These are phyloP conservation scores for Picochlorum sp. DNA, from an alignment of 139 green algal species.

Conservation along the genomic window DNA sequence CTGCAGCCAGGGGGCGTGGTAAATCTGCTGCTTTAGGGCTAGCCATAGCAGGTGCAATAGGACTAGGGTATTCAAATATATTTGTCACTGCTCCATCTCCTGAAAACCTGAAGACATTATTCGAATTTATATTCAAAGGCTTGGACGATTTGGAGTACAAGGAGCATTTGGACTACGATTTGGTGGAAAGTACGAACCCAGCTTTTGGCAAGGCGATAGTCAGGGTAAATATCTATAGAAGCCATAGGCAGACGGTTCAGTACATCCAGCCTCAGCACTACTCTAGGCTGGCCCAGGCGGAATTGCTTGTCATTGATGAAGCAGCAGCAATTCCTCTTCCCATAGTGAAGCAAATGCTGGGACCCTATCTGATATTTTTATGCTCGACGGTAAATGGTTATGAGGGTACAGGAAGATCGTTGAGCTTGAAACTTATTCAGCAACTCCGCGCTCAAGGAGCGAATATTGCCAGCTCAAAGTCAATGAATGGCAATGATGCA, in stretches of 20 bases:
- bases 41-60: slow-evolving; percentile 72
- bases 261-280: slow-evolving; percentile 93
- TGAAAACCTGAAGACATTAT: slow-evolving; percentile 95
- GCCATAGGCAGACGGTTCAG: slow-evolving; percentile 78
- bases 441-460: slow-evolving; percentile 72
- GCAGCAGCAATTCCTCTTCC: slow-evolving; percentile 92
- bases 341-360: slow-evolving; percentile 83
- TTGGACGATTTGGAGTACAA: slow-evolving; percentile 81
- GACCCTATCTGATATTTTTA: slow-evolving; percentile 96
- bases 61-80: slow-evolving; percentile 93
- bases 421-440: slow-evolving; percentile 93
- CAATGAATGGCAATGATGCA: slow-evolving; percentile 1
- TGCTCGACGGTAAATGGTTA: slow-evolving; percentile 88
- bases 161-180: slow-evolving; percentile 72
- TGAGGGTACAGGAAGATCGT: slow-evolving; percentile 87
- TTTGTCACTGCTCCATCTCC: slow-evolving; percentile 94
- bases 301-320: slow-evolving; percentile 98
- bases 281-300: slow-evolving; percentile 69
- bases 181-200: slow-evolving; percentile 89
- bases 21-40: slow-evolving; percentile 89
- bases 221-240: slow-evolving; percentile 83
- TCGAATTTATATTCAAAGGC: slow-evolving; percentile 94
- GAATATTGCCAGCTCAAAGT: slow-evolving; percentile 22
- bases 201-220: slow-evolving; percentile 80
- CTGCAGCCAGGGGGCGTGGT: slow-evolving; percentile 78